Conservation (phyloP, 306 rosid genomes). For the Pyrus betulifolia region DNA sequence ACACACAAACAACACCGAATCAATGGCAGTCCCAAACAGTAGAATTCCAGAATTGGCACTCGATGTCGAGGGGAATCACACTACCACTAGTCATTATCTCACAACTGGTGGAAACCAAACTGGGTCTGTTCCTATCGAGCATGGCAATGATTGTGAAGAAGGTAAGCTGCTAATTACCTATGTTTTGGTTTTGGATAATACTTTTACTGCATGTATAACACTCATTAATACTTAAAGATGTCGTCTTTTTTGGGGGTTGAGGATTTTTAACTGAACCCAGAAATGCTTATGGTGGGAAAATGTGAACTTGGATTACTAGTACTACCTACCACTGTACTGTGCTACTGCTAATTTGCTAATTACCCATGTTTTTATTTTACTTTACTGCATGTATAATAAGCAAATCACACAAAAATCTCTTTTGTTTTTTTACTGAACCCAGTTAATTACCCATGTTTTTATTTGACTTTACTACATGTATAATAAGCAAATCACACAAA, state of each 20-base stretch:
- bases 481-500: neutral
- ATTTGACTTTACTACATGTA: neutral
- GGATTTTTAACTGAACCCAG: neutral
- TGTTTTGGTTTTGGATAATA: neutral
- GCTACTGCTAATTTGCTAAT: neutral
- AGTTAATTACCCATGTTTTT: neutral
- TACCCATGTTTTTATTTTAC: neutral
- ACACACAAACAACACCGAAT: neutral
- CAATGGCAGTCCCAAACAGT: neutral
- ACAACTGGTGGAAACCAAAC: neutral
- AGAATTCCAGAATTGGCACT: neutral
- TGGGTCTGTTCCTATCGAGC: too few relatives aligned
- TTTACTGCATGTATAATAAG: neutral
- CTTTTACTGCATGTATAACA: neutral
- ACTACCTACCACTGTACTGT: slow-evolving; percentile 15
- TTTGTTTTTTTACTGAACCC: neutral
- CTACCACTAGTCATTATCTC: neutral
- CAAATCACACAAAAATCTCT: neutral
- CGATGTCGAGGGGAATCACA: neutral
- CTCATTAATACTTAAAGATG: neutral
- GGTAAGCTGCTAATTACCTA: neutral
- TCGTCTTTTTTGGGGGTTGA: neutral
- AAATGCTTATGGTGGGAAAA: neutral
- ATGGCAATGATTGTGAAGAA: neutral
- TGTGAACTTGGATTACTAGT: slow-evolving; percentile 17